phyloP scores from a whole-genome alignment of 208 protist genomes.

The Phytomonas serpens region DNA sequence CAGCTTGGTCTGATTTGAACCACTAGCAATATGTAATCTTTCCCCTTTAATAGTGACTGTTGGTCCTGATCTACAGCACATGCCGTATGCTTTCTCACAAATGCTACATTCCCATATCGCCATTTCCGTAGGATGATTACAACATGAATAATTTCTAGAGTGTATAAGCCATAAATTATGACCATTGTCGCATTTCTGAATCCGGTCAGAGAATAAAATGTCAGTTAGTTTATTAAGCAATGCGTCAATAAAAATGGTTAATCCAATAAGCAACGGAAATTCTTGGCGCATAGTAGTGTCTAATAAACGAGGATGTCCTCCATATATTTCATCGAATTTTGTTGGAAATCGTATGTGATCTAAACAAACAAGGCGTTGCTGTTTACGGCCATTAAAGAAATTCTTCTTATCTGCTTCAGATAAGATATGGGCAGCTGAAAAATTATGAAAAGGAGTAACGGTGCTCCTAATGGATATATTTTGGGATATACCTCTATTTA shows the following conservation, averaged over 20 bases:
- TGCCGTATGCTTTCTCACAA: slow-evolving; percentile 70
- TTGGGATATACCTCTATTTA: neutral
- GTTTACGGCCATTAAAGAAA: slow-evolving; percentile 6
- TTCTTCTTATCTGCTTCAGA: slow-evolving; percentile 16
- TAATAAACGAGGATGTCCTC: slow-evolving; percentile 18
- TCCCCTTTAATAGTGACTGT: slow-evolving; percentile 19
- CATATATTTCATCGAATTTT: slow-evolving; percentile 26
- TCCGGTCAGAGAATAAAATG: slow-evolving; percentile 38
- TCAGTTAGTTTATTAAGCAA: slow-evolving; percentile 30
- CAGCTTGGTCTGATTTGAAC: slow-evolving; percentile 2
- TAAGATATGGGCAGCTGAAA: slow-evolving; percentile 32
- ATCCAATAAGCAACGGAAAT: slow-evolving; percentile 40
- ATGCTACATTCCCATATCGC: slow-evolving; percentile 76
- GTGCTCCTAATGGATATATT: neutral
- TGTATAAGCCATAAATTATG: slow-evolving; percentile 63
- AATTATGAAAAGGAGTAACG: slow-evolving; percentile 13
- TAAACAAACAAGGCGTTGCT: neutral
- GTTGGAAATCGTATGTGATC: slow-evolving; percentile 24
- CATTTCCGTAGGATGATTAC: slow-evolving; percentile 33
- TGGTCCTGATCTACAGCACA: slow-evolving; percentile 53
- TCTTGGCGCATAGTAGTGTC: slow-evolving; percentile 42
- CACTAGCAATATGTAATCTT: slow-evolving; percentile 2
- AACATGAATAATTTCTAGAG: slow-evolving; percentile 39
- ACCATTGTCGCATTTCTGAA: slow-evolving; percentile 55
- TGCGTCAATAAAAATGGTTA: slow-evolving; percentile 44